phyloP scores from a whole-genome alignment of 495 filamentous ascomycete species.

The Penicillium ucsense region DNA sequence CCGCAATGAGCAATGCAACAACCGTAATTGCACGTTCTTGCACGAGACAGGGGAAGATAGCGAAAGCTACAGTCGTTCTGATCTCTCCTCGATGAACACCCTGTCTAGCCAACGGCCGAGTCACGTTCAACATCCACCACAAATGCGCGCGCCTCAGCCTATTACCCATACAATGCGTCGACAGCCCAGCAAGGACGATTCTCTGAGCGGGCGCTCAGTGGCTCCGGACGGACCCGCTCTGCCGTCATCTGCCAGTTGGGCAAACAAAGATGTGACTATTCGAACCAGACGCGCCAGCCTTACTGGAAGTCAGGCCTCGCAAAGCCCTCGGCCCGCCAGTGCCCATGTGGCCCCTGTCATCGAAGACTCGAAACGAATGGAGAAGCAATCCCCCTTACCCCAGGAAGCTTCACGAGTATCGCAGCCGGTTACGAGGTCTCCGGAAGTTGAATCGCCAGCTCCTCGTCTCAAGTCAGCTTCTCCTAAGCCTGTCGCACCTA shows the following conservation, averaged over 20 bases:
- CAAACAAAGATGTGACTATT: slow-evolving; percentile 59
- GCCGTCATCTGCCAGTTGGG: slow-evolving; percentile 90
- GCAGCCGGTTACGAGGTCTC: slow-evolving; percentile 15
- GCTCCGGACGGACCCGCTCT: slow-evolving; percentile 70
- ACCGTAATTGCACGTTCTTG: slow-evolving; percentile 93
- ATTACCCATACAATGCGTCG: slow-evolving; percentile 64
- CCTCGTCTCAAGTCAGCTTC: slow-evolving; percentile 12
- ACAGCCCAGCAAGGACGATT: slow-evolving; percentile 67
- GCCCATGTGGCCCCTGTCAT: slow-evolving; percentile 44
- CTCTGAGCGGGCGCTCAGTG: slow-evolving; percentile 44
- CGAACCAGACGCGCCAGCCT: slow-evolving; percentile 65
- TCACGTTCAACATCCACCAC: slow-evolving; percentile 12
- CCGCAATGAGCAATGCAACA: slow-evolving; percentile 83
- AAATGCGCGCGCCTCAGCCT: slow-evolving; percentile 27
- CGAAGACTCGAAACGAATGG: slow-evolving; percentile 29
- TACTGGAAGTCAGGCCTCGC: slow-evolving; percentile 64
- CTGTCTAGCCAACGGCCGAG: slow-evolving; percentile 60
- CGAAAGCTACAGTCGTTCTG: slow-evolving; percentile 91
- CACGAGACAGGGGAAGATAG: slow-evolving; percentile 96
- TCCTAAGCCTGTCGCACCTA: slow-evolving; percentile 20
- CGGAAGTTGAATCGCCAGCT: slow-evolving; percentile 11
- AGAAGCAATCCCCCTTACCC: slow-evolving; percentile 22
- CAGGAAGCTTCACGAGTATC: slow-evolving; percentile 19
- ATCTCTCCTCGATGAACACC: slow-evolving; percentile 92
- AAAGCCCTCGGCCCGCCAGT: slow-evolving; percentile 66